Evolutionary conservation across 345 rosid species (phyloP).

Genomic region (Eucalyptus pumila): DNA sequence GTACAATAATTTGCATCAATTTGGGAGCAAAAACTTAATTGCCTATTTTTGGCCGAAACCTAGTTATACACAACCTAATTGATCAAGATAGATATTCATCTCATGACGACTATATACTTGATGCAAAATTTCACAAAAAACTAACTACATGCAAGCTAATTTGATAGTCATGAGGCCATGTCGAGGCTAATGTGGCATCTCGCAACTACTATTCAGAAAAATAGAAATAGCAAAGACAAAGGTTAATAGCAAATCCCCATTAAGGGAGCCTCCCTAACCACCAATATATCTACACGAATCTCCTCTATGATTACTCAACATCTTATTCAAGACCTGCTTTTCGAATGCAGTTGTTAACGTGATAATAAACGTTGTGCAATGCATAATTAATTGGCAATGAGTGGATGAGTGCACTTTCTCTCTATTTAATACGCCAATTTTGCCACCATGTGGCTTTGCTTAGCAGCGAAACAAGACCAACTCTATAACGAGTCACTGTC

Average conservation of each 20-base stretch:
- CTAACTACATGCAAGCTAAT: neutral
- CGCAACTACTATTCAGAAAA: neutral
- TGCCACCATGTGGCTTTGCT: neutral
- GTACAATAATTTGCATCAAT: neutral
- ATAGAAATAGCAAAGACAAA: neutral
- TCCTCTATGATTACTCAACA: neutral
- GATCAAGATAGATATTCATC: too few species aligned
- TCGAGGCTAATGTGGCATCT: neutral
- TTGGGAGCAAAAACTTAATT: neutral
- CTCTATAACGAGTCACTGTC: neutral
- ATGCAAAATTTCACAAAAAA: neutral
- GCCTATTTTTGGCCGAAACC: neutral
- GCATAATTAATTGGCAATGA: neutral
- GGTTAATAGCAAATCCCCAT: neutral
- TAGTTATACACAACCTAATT: too few species aligned
- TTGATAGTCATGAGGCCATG: neutral
- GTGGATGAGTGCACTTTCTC: neutral
- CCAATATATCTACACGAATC: neutral
- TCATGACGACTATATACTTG: neutral
- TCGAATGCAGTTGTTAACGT: neutral
- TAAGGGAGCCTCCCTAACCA: neutral
- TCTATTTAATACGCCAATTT: neutral
- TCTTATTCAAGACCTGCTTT: neutral
- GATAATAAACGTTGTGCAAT: neutral
- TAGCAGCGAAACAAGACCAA: neutral